Evolutionary conservation across 2,329 filamentous ascomycete species (phyloP), one percentile per base, ranked within the genome.

Genomic region (Alternaria brassicicola): DNA sequence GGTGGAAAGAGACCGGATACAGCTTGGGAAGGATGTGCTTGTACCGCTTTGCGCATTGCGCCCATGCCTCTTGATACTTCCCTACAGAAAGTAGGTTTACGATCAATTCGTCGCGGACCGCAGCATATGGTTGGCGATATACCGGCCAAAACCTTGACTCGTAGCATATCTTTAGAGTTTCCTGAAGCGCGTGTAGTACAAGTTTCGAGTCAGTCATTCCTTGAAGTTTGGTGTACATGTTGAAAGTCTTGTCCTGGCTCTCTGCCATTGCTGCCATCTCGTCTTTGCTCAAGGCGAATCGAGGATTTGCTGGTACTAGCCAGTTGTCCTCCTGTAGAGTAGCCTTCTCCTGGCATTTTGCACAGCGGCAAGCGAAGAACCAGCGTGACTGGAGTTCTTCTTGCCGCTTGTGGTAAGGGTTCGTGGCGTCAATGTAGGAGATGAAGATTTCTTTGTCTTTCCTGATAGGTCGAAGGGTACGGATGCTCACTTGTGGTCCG

Each of bases 371-470:
- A 13, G 73, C 76, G 72, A 89, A 89, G 70, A 83, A 85, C 76
- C 87, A 89, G 26, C 83, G 79, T 23, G 79, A 74, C 45, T 75
- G 73, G 1, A 89, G 79, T 64, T 87, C 83, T 2, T 72, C 73
- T 61, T 82, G 83, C 3, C 87, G 83, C n/a, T 78, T 76, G 8
- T 75, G 64, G 25, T 78, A 80, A 0, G 85, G 81, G 36, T 82
- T 81, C 0, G 83, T 86, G 33, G 78, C 78, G 65, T 89, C 87
- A 60, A 87, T 79, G 67, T 89, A 89, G 3, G 85, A 84, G 57
- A 88, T 85, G 64, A 81, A 84, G 28, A 89, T 79, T 68, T 89
- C 86, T 28, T 86, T 82, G 59, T 80, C 82, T 56, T 81, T 79
- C 17, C 77, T 71, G 59, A 89, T 86, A 0, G 81, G 78, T 12